Conservation (phyloP, 106 monocot species). For the Gastrodia elata region DNA sequence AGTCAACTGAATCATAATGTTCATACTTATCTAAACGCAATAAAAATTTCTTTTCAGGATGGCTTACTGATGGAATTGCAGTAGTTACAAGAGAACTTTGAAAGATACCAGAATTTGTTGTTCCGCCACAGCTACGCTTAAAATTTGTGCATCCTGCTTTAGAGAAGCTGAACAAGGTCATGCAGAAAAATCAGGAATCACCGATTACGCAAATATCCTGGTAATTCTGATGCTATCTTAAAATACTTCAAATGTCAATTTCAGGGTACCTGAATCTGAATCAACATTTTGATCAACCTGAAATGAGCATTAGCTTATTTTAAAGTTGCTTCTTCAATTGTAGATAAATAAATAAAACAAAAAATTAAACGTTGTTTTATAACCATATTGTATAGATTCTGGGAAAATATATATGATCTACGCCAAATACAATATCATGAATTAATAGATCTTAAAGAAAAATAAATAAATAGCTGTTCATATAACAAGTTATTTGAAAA, state of each 20-base stretch:
- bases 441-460: neutral
- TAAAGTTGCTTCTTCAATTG: neutral
- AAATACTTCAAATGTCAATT: conserved; percentile 1
- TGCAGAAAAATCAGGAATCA: neutral
- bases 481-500: neutral
- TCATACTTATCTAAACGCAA: neutral
- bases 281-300: conserved; percentile 50
- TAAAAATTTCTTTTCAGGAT: neutral
- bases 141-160: conserved; percentile 54
- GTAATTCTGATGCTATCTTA: neutral
- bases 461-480: neutral
- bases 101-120: conserved; percentile 81
- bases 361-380: neutral
- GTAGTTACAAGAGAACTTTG: neutral
- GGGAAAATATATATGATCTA: neutral
- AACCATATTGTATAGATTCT: neutral
- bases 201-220: neutral
- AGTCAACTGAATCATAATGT: neutral
- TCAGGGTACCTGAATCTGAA: conserved; percentile 43
- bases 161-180: conserved; percentile 28
- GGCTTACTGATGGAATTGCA: neutral
- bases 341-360: neutral
- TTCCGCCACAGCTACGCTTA: conserved; percentile 60
- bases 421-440: neutral
- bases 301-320: conserved; percentile 1